Evolutionary conservation across 2,329 filamentous ascomycete genomes (phyloP).

Genomic region (Dactylellina sp.): DNA sequence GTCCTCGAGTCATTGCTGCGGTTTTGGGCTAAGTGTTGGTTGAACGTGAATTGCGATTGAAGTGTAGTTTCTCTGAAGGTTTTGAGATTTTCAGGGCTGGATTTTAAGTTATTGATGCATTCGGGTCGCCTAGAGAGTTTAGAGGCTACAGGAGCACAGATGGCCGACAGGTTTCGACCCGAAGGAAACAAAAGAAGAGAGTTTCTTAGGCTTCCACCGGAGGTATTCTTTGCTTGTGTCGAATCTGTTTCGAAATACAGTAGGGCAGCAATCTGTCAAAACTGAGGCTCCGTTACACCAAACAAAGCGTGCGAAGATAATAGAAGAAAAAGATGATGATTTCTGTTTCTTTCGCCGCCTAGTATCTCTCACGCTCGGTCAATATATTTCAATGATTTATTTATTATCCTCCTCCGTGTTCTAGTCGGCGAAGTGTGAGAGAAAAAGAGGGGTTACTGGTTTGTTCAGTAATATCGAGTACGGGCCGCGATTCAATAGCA

Average conservation of each 20-base stretch:
- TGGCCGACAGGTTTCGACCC: background rate
- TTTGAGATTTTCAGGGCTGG: background rate
- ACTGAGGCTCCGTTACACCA: background rate
- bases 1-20: slow-evolving; percentile 25
- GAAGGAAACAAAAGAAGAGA: background rate
- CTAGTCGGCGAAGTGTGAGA: slow-evolving; percentile 1
- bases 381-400: background rate
- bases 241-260: slow-evolving; percentile 13
- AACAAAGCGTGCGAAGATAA: slow-evolving; percentile 2
- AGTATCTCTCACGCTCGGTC: background rate
- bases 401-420: background rate
- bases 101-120: slow-evolving; percentile 31
- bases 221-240: slow-evolving; percentile 3
- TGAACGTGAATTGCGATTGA: slow-evolving; percentile 1
- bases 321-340: background rate
- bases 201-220: slow-evolving; percentile 3
- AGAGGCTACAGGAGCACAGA: background rate
- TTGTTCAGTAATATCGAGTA: slow-evolving; percentile 7
- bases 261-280: slow-evolving; percentile 3
- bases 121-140: background rate
- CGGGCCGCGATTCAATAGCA: background rate
- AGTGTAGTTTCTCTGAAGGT: background rate
- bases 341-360: slow-evolving; percentile 6
- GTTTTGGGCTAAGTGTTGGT: background rate
- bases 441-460: background rate